phyloP scores from a whole-genome alignment of 441 rosid species.

The Iberis amara region DNA sequence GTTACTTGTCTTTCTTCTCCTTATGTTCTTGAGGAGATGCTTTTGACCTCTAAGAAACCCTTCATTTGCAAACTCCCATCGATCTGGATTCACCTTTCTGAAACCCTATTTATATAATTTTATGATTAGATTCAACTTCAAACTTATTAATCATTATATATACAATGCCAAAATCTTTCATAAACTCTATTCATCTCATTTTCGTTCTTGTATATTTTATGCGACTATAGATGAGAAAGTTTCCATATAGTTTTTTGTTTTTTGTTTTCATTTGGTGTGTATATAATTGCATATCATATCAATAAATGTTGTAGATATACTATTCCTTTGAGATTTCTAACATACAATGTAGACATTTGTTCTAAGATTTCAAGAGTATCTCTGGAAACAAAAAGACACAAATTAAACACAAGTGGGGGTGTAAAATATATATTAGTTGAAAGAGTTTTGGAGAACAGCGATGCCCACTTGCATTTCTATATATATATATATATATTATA shows the following conservation, averaged over 20 bases:
- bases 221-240: conserved; percentile 10
- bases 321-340: conserved; percentile 1
- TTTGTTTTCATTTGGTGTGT: conserved; percentile 9
- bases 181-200: conserved; percentile 1
- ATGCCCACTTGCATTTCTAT: conserved; percentile 31
- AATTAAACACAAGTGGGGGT: conserved; percentile 28
- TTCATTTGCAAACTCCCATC: conserved; percentile 93
- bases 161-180: background rate
- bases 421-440: conserved; percentile 23
- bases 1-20: conserved; percentile 51
- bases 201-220: conserved; percentile 20
- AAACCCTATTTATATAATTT: conserved; percentile 58
- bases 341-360: background rate
- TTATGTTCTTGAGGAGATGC: conserved; percentile 69
- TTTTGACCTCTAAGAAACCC: conserved; percentile 79
- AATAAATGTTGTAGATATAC: background rate
- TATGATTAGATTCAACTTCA: conserved; percentile 21
- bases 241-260: conserved; percentile 2
- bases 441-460: conserved; percentile 23
- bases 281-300: conserved; percentile 12
- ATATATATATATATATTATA: conserved; percentile 22
- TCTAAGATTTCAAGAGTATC: conserved; percentile 21
- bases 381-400: conserved; percentile 23
- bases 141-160: background rate
- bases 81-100: conserved; percentile 83